Evolutionary conservation across 441 rosid genomes (phyloP).

Genomic region (Populus hybrid): DNA sequence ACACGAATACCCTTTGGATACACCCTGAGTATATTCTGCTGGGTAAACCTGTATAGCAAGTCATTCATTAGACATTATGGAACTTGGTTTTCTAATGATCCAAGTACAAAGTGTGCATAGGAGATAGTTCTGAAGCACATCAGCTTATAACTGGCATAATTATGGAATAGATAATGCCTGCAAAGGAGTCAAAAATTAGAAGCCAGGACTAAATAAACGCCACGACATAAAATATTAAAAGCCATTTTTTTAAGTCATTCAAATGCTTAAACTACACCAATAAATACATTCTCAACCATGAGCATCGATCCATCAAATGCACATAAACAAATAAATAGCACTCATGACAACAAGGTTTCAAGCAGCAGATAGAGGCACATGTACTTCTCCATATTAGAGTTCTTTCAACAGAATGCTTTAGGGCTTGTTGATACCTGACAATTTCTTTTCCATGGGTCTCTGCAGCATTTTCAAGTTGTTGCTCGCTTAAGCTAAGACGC

Average conservation of each 20-base stretch:
- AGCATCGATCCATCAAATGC: not conserved
- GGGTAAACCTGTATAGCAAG: slow-evolving; percentile 66
- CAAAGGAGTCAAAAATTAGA: not conserved
- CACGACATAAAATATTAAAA: not conserved
- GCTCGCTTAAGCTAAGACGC: slow-evolving; percentile 88
- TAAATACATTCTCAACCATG: not conserved
- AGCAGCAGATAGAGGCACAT: not conserved
- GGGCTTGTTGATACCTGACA: slow-evolving; percentile 48
- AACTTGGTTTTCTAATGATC: not conserved
- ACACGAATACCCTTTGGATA: slow-evolving; percentile 83
- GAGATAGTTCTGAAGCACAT: not conserved
- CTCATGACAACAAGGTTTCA: not conserved
- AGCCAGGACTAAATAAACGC: not conserved
- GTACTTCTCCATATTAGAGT: not conserved
- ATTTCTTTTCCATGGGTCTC: slow-evolving; percentile 57
- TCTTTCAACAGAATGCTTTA: not conserved
- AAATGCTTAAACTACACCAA: not conserved
- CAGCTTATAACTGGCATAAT: not conserved
- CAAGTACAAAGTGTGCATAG: not conserved
- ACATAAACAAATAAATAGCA: not conserved
- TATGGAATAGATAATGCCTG: not conserved
- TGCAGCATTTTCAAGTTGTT: slow-evolving; percentile 65
- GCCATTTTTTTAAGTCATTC: not conserved
- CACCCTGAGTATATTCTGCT: slow-evolving; percentile 70
- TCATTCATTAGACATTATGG: slow-evolving; percentile 2